Percentiles rank a stretch among this genome's conserved stretches.
phyloP scores from a whole-genome alignment of 306 rosid genomes.

The Vigna reflexopilosa region DNA sequence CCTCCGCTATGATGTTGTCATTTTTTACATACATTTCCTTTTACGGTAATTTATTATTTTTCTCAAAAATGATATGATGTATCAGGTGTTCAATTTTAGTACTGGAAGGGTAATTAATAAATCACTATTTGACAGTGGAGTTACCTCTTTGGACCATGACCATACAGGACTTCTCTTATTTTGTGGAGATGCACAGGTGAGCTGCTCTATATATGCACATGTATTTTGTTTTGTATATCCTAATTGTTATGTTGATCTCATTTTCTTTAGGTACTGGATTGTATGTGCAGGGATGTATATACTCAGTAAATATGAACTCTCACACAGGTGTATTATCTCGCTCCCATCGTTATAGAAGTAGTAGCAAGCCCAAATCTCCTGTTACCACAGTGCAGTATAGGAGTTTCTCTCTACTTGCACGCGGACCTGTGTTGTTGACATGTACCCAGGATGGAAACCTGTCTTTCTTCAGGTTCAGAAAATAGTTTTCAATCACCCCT shows the following conservation, averaged over 20 bases:
- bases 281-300: conserved; percentile 78
- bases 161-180: conserved; percentile 90
- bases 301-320: conserved; percentile 88
- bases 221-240: conserved; percentile 15
- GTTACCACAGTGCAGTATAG: conserved; percentile 87
- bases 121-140: conserved; percentile 74
- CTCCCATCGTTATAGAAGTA: conserved; percentile 79
- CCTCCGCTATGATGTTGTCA: conserved; percentile 14
- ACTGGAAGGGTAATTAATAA: conserved; percentile 89
- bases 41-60: conserved; percentile 22
- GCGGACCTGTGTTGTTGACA: conserved; percentile 89
- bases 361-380: conserved; percentile 75
- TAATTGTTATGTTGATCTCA: conserved; percentile 37
- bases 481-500: conserved; percentile 28
- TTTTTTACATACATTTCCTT: conserved; percentile 9
- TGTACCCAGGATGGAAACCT: conserved; percentile 91
- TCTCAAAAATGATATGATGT: conserved; percentile 39
- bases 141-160: conserved; percentile 90
- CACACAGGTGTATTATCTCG: conserved; percentile 88
- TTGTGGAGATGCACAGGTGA: conserved; percentile 86
- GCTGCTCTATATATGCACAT: conserved; percentile 41
- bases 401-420: conserved; percentile 91
- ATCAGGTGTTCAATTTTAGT: conserved; percentile 95
- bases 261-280: conserved; percentile 46
- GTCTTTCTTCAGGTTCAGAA: conserved; percentile 88